Percentiles rank a stretch among this genome's conserved stretches.
These are phyloP conservation scores for Sporothrix sp. DNA, from an alignment of 2,329 filamentous ascomycete genomes.

Conservation along the genomic window DNA sequence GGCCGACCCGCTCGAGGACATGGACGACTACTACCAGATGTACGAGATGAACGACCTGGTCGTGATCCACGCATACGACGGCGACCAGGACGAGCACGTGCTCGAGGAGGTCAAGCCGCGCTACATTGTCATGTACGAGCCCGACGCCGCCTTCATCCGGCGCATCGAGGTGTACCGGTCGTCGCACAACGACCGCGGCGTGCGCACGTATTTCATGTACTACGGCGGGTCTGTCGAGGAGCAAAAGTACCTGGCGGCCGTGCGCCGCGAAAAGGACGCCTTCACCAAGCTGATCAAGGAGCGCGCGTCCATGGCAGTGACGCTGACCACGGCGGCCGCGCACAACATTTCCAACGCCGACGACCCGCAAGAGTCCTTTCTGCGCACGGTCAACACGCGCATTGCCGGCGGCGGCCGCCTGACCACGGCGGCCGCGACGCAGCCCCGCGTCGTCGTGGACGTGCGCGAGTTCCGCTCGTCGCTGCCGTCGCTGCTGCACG, in stretches of 20 bases:
- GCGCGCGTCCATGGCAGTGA: conserved; percentile 84
- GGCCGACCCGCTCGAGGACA: conserved; percentile 73
- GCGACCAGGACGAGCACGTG: conserved; percentile 92
- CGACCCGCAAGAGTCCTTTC: conserved; percentile 82
- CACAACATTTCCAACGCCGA: conserved; percentile 44
- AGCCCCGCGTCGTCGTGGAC: conserved; percentile 86
- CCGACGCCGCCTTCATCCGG: conserved; percentile 86
- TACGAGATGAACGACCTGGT: conserved; percentile 87
- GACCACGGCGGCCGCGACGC: conserved; percentile 76
- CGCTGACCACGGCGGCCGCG: conserved; percentile 59
- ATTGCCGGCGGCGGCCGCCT: conserved; percentile 89
- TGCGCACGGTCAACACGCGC: conserved; percentile 90
- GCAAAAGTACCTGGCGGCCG: conserved; percentile 79
- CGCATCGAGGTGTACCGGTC: conserved; percentile 92
- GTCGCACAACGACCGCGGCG: conserved; percentile 79
- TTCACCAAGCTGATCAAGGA: conserved; percentile 94
- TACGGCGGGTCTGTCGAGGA: conserved; percentile 93
- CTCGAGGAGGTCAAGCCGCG: conserved; percentile 86
- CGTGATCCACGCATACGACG: conserved; percentile 86
- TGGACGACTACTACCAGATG: conserved; percentile 85
- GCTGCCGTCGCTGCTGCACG: conserved; percentile 82
- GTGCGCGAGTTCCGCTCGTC: conserved; percentile 93
- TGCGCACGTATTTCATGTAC: conserved; percentile 93
- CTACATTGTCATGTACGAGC: conserved; percentile 98
- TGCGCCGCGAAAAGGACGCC: conserved; percentile 90